Conservation (phyloP, 495 filamentous ascomycete species). For the Tricharina praecox region DNA sequence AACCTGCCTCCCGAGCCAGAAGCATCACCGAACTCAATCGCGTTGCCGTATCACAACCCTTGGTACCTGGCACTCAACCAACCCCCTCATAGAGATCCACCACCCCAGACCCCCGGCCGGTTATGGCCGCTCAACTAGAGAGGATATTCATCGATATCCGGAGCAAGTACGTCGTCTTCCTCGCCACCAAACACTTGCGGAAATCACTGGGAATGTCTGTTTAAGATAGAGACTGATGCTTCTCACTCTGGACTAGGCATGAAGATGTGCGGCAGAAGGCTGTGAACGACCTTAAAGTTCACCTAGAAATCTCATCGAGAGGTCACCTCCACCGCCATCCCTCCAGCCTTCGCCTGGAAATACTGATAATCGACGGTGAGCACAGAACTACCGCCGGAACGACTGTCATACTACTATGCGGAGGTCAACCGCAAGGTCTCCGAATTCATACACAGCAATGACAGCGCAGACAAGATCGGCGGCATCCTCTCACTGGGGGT, state of each 20-base stretch:
- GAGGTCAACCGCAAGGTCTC: conserved; percentile 48
- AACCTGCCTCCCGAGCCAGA: too few relatives aligned
- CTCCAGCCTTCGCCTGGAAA: too few relatives aligned
- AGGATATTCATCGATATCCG: conserved; percentile 26
- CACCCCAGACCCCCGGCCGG: neutral
- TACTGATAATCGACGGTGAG: too few relatives aligned
- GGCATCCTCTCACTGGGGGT: conserved; percentile 82
- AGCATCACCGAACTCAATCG: too few relatives aligned
- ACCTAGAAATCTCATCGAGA: conserved; percentile 23
- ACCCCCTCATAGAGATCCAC: too few relatives aligned
- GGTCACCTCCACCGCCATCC: too few relatives aligned
- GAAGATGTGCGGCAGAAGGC: conserved; percentile 29
- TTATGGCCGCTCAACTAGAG: conserved; percentile 22
- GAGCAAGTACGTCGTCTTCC: conserved; percentile 23
- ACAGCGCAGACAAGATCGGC: conserved; percentile 72
- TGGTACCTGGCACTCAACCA: too few relatives aligned
- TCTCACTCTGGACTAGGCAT: conserved; percentile 21
- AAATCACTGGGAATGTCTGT: too few relatives aligned
- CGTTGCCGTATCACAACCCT: too few relatives aligned
- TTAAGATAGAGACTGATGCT: too few relatives aligned
- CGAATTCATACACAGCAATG: conserved; percentile 59
- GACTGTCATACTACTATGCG: conserved; percentile 48
- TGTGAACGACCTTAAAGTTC: conserved; percentile 23
- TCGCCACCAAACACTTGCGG: too few relatives aligned
- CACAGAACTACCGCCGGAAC: conserved; percentile 45